phyloP scores from a whole-genome alignment of 164 flowering plant species.

The Vitis rupestris region DNA sequence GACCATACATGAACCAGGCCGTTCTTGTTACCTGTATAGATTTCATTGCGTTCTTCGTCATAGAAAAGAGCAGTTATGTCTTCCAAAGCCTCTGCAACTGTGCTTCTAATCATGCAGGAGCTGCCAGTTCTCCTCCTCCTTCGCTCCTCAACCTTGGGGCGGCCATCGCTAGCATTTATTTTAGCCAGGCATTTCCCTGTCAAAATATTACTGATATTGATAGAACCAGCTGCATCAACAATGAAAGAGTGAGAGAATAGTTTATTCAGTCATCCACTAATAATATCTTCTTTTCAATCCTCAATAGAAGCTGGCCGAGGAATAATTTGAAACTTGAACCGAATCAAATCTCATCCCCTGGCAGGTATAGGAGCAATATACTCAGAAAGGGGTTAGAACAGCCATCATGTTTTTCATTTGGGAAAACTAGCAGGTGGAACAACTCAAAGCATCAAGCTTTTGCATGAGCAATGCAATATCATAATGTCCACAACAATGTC shows the following conservation, averaged over 20 bases:
- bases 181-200: conserved; percentile 94
- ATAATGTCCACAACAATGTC: no score
- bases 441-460: no score
- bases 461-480: no score
- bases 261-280: no score
- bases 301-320: no score
- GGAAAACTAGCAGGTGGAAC: no score
- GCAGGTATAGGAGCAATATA: no score
- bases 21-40: conserved; percentile 82
- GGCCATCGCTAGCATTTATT: conserved; percentile 50
- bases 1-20: conserved; percentile 97
- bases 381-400: no score
- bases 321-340: no score
- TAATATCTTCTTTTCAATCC: no score
- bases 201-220: conserved; percentile 88
- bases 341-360: no score
- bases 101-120: conserved; percentile 41
- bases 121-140: conserved; percentile 31
- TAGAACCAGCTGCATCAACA: conserved; percentile 74
- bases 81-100: conserved; percentile 84
- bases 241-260: not conserved
- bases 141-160: conserved; percentile 30
- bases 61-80: conserved; percentile 96
- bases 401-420: no score
- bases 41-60: conserved; percentile 93